Conservation (phyloP, 78 protist genomes). For the Speleostelium caveatum region DNA sequence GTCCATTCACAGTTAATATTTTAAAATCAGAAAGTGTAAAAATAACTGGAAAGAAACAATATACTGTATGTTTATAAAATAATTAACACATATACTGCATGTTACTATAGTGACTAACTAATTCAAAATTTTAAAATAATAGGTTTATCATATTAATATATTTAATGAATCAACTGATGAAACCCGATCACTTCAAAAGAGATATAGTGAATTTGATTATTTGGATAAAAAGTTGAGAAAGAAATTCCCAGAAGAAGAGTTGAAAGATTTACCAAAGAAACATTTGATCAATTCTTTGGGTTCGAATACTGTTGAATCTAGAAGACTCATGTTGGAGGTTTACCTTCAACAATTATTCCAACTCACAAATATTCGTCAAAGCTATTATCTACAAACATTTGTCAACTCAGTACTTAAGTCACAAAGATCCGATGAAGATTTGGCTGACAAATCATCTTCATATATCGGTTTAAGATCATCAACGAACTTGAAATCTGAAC, state of each 20-base stretch:
- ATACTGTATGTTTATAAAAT: slow-evolving; percentile 19
- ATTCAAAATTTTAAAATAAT: not conserved
- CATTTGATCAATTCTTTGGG: slow-evolving; percentile 49
- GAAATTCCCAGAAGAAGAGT: slow-evolving; percentile 45
- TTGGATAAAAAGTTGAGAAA: slow-evolving; percentile 37
- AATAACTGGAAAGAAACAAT: slow-evolving; percentile 59
- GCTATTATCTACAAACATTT: too few relatives aligned
- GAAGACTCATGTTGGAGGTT: slow-evolving; percentile 66
- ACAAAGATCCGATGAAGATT: too few relatives aligned
- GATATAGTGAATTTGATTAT: slow-evolving; percentile 71
- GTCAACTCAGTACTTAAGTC: too few relatives aligned
- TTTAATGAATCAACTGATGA: slow-evolving; percentile 45
- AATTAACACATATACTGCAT: too few relatives aligned
- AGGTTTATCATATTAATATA: slow-evolving; percentile 41
- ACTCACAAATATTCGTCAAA: slow-evolving; percentile 3
- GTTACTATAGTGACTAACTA: too few relatives aligned
- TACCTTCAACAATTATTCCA: slow-evolving; percentile 57
- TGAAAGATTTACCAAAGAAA: slow-evolving; percentile 68
- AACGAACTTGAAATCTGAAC: too few relatives aligned
- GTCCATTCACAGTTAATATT: slow-evolving; percentile 25
- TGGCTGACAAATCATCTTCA: too few relatives aligned
- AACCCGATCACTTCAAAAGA: not conserved
- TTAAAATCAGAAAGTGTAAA: slow-evolving; percentile 37
- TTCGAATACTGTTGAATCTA: slow-evolving; percentile 29
- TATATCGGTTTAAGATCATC: too few relatives aligned